Evolutionary conservation across 768 basidiomycete genomes (phyloP).

Genomic region (Psilocybe tampanensis): DNA sequence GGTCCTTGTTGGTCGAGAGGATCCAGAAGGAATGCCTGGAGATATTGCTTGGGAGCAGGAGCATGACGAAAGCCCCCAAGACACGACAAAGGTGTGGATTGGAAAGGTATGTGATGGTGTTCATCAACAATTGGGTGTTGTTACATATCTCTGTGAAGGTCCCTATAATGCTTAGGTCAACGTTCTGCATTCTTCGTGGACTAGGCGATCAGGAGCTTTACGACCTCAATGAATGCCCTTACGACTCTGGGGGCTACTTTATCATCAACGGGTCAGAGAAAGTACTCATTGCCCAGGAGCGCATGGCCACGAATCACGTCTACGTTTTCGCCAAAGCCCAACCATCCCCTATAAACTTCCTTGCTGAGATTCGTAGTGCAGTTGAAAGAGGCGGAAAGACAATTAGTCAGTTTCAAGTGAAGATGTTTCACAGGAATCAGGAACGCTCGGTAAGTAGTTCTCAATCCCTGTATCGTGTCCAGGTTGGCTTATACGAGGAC

Average conservation of each 20-base stretch:
- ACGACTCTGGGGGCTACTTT: conserved; percentile 98
- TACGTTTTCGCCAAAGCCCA: conserved; percentile 99
- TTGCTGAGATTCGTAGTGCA: conserved; percentile 96
- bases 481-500: conserved; percentile 6
- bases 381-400: conserved; percentile 99
- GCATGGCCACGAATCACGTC: conserved; percentile 99
- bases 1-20: conserved; percentile 78
- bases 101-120: conserved; percentile 68
- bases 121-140: conserved; percentile 1
- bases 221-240: conserved; percentile 96
- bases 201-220: conserved; percentile 81
- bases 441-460: conserved; percentile 75
- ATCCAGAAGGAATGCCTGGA: conserved; percentile 78
- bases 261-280: conserved; percentile 99
- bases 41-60: conserved; percentile 80
- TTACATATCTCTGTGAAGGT: conserved; percentile 54
- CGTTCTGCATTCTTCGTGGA: conserved; percentile 88
- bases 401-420: conserved; percentile 96
- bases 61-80: conserved; percentile 61
- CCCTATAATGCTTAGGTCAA: conserved; percentile 96
- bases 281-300: conserved; percentile 98
- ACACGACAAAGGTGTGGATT: conserved; percentile 88
- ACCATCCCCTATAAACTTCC: conserved; percentile 92
- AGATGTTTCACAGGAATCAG: conserved; percentile 91
- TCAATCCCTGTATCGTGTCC: conserved; percentile 3